Conservation (phyloP, 148 eudicot genomes). For the Diospyros lotus region DNA sequence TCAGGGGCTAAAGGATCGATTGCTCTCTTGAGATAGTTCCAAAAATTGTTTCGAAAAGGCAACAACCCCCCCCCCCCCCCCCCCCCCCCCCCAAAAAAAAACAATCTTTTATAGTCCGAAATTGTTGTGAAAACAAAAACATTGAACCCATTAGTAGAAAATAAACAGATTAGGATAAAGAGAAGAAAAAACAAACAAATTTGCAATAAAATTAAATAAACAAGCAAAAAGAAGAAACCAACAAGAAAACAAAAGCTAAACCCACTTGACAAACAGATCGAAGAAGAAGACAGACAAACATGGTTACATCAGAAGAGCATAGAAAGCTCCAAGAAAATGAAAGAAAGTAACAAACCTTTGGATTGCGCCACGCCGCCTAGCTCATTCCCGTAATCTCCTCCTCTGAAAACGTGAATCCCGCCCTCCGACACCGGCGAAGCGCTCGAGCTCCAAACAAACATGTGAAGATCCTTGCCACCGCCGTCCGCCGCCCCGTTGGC, state of each 20-base stretch:
- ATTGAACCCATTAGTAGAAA: not conserved
- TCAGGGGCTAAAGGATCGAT: too few species aligned
- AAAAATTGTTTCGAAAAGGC: not conserved
- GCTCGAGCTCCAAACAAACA: conserved; percentile 79
- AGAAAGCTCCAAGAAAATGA: not conserved
- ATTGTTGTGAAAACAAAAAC: not conserved
- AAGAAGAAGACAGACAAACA: conserved; percentile 10
- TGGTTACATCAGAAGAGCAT: not conserved
- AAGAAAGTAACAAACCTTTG: conserved; percentile 48
- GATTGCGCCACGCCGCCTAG: conserved; percentile 42
- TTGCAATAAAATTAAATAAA: not conserved
- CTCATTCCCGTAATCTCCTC: conserved; percentile 59
- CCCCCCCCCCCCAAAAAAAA: too few species aligned
- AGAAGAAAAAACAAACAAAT: not conserved
- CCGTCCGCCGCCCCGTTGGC: conserved; percentile 40
- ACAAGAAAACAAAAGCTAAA: conserved; percentile 1
- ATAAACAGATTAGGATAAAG: not conserved
- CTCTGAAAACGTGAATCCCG: conserved; percentile 82
- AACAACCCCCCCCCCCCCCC: too few species aligned
- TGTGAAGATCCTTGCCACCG: conserved; percentile 68
- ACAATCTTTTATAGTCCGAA: not conserved
- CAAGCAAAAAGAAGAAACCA: not conserved
- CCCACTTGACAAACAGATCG: too few species aligned
- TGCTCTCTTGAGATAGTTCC: too few species aligned
- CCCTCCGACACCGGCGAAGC: conserved; percentile 81